These are phyloP conservation scores for Mortierella sp. DNA, from an alignment of 371 early-diverging fungal species.

Conservation along the genomic window DNA sequence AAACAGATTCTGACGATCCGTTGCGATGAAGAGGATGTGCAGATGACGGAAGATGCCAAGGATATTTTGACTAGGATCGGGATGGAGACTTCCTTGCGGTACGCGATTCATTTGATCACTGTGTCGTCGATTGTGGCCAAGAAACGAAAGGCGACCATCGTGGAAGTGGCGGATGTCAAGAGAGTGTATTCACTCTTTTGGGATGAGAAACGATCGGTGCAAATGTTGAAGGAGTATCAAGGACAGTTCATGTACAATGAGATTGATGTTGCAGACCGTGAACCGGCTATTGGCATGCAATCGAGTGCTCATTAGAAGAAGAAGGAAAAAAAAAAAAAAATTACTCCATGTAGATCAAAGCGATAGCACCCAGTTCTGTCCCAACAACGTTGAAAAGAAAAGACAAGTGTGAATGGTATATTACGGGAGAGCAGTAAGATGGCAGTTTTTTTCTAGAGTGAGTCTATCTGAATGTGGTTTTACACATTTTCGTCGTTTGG, in stretches of 20 bases:
- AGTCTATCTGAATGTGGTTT: background rate
- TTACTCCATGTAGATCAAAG: too few species aligned
- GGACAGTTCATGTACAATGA: conserved; percentile 94
- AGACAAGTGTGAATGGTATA: too few species aligned
- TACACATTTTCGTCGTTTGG: conserved; percentile 44
- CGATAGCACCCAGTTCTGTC: too few species aligned
- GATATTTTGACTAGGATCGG: conserved; percentile 93
- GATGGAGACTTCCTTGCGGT: conserved; percentile 92
- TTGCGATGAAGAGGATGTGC: conserved; percentile 97
- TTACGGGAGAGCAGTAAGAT: background rate
- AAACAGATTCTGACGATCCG: conserved; percentile 89
- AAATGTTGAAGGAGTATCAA: conserved; percentile 90
- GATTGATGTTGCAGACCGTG: conserved; percentile 49
- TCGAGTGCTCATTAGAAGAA: too few species aligned
- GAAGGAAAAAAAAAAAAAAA: background rate
- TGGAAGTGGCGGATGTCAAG: conserved; percentile 92
- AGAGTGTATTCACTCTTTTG: conserved; percentile 93
- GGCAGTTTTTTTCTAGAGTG: background rate
- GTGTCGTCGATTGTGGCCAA: conserved; percentile 89
- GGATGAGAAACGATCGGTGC: conserved; percentile 96
- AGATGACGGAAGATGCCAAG: conserved; percentile 93
- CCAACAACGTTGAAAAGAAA: too few species aligned
- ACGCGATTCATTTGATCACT: conserved; percentile 97
- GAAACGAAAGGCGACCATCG: conserved; percentile 89
- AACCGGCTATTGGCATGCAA: conserved; percentile 44